Percentiles rank a stretch among this genome's conserved stretches.
Conservation (phyloP, 305 asterid genomes). For the Solanum hybrid region DNA sequence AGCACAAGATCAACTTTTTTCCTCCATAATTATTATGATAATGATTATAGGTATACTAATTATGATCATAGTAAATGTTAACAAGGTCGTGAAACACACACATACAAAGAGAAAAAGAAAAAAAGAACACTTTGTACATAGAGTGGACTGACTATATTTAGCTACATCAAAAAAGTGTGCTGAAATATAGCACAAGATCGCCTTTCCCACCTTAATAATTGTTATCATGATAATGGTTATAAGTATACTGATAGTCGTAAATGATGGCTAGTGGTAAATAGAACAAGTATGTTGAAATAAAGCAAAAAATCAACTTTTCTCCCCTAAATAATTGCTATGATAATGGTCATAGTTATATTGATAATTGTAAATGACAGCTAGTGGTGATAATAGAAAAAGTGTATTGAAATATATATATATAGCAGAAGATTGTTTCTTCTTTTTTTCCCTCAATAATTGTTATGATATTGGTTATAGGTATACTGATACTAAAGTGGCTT, state of each 20-base stretch:
- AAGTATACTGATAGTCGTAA: too few relatives aligned
- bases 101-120: not conserved
- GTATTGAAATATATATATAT: too few relatives aligned
- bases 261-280: not conserved
- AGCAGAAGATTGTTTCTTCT: not conserved
- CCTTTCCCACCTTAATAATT: too few relatives aligned
- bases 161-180: not conserved
- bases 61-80: too few relatives aligned
- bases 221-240: too few relatives aligned
- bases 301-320: too few relatives aligned
- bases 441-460: not conserved
- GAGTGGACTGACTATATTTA: not conserved
- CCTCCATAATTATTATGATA: not conserved
- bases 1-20: too few relatives aligned
- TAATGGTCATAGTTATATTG: not conserved
- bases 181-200: too few relatives aligned
- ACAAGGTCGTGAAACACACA: too few relatives aligned
- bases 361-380: not conserved
- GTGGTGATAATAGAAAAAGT: too few relatives aligned
- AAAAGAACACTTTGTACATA: not conserved
- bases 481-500: not conserved
- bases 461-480: not conserved
- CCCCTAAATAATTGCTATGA: not conserved
- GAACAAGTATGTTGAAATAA: not conserved
- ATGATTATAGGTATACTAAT: too few relatives aligned